These are phyloP conservation scores for Lanzia echinophila DNA, from an alignment of 2,329 filamentous ascomycete species.

Conservation along the genomic window DNA sequence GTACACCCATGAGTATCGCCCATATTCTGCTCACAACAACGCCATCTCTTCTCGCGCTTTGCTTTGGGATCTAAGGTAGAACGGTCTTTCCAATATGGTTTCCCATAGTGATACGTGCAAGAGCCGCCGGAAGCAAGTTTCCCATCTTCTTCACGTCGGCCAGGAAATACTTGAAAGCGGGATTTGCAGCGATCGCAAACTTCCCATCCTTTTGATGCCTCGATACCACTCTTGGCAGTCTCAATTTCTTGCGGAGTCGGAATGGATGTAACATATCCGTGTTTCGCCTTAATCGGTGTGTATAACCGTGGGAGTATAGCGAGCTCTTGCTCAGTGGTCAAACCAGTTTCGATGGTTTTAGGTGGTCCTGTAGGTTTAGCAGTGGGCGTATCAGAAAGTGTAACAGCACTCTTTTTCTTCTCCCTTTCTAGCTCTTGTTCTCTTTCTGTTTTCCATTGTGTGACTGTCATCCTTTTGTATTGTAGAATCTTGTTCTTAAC, in stretches of 20 bases:
- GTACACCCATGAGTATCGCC: conserved; percentile 73
- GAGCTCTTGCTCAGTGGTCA: conserved; percentile 63
- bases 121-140: conserved; percentile 67
- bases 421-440: conserved; percentile 36
- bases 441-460: conserved; percentile 64
- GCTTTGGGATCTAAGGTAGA: conserved; percentile 48
- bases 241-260: conserved; percentile 62
- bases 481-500: conserved; percentile 74
- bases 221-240: conserved; percentile 57
- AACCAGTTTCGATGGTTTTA: conserved; percentile 59
- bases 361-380: conserved; percentile 34
- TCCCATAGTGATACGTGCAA: conserved; percentile 78
- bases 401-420: conserved; percentile 29
- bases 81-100: conserved; percentile 48
- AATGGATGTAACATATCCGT: conserved; percentile 67
- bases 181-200: conserved; percentile 79
- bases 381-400: conserved; percentile 25
- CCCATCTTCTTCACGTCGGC: conserved; percentile 69
- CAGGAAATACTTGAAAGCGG: conserved; percentile 88
- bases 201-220: conserved; percentile 70
- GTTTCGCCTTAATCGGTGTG: conserved; percentile 55
- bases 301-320: conserved; percentile 54
- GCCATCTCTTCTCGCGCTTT: conserved; percentile 55
- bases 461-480: conserved; percentile 66
- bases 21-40: conserved; percentile 71